Evolutionary conservation across 257 asterid species (phyloP).

Genomic region (Solanum virginianum): DNA sequence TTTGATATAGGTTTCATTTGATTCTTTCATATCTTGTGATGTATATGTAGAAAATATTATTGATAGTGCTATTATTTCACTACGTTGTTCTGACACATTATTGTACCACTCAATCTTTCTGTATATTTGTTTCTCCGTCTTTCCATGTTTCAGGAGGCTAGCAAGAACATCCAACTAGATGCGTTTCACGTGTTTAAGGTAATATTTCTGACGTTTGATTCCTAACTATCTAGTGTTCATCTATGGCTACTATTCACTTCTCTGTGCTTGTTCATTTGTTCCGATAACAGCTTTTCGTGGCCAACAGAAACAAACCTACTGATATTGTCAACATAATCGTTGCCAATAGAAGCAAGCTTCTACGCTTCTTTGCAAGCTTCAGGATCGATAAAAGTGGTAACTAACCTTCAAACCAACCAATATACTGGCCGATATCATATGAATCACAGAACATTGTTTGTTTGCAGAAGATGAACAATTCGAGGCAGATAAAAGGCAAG

Average conservation of each 20-base stretch:
- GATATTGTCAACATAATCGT: constrained; percentile 58
- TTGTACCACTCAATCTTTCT: not conserved
- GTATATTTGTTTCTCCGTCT: not conserved
- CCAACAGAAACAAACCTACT: constrained; percentile 66
- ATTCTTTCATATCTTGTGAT: not conserved
- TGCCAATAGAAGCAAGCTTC: constrained; percentile 61
- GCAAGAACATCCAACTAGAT: constrained; percentile 73
- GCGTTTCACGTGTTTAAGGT: constrained; percentile 96
- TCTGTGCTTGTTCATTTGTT: not conserved
- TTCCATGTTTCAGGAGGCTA: constrained; percentile 54
- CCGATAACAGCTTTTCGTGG: constrained; percentile 72
- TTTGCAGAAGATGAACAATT: constrained; percentile 74
- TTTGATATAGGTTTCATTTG: not conserved
- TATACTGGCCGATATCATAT: not conserved
- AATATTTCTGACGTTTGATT: not conserved
- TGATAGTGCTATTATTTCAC: not conserved
- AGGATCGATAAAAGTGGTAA: constrained; percentile 50
- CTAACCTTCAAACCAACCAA: not conserved
- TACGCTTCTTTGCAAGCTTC: constrained; percentile 53
- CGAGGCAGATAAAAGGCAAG: constrained; percentile 73
- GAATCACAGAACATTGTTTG: not conserved
- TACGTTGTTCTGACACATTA: not conserved
- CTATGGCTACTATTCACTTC: not conserved
- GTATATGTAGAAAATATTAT: not conserved
- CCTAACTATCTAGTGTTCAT: not conserved